A percentile compares a stretch with the other conserved stretches of the same genome.
Evolutionary conservation across 129 eudicot species (phyloP).

Genomic region (Smallanthus sonchifolius): DNA sequence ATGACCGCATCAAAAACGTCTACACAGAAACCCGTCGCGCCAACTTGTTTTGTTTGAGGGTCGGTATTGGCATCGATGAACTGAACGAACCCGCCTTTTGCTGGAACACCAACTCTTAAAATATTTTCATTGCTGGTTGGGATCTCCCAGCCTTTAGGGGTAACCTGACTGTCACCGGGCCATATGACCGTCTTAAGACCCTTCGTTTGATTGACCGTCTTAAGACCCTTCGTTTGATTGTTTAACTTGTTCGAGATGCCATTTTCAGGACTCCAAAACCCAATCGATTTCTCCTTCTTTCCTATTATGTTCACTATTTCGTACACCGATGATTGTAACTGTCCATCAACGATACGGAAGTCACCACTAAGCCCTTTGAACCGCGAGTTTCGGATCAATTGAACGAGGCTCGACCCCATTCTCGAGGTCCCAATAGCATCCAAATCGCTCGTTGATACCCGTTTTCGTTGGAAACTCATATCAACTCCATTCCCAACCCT

Average conservation of each 20-base stretch:
- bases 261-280: constrained; percentile 1
- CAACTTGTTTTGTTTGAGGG: constrained; percentile 3
- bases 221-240: not conserved
- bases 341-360: not conserved
- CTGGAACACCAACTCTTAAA: constrained; percentile 8
- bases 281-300: not conserved
- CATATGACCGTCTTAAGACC: not conserved
- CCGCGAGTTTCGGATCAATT: not conserved
- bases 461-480: not conserved
- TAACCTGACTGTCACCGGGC: constrained; percentile 4
- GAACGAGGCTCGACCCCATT: constrained; percentile 1
- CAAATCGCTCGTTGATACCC: not conserved
- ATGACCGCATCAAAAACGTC: not conserved
- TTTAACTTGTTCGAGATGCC: not conserved
- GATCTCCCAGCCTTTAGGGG: constrained; percentile 8
- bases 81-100: constrained; percentile 8
- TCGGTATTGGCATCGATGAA: constrained; percentile 4
- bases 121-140: constrained; percentile 7
- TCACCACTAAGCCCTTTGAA: constrained; percentile 3
- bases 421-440: constrained; percentile 3
- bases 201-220: not conserved
- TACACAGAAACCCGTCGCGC: not conserved
- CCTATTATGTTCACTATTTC: not conserved
- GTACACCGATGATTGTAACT: constrained; percentile 3
- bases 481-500: not conserved